Evolutionary conservation across 2,329 filamentous ascomycete species (phyloP), one percentile per base, ranked within the genome.

Genomic region (Lecanosticta acicola): DNA sequence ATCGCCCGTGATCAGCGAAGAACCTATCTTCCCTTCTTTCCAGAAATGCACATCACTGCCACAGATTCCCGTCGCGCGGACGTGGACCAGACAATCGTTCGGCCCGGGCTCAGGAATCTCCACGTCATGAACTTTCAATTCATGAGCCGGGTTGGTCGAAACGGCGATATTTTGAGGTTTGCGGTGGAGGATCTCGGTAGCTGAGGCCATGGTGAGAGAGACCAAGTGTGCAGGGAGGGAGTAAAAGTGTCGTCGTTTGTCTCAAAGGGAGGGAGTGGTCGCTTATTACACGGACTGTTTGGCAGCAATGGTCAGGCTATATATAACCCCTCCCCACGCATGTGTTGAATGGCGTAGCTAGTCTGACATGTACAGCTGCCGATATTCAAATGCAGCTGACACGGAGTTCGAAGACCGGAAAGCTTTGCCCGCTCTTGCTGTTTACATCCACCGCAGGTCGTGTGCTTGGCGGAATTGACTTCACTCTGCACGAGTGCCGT

Each of bases 51-150:
- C 57, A 46, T 62, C 60, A 10, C 43, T 50, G 16, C 62, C 62
- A 34, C 62, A 65, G 17, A 65, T 63, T 9, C 61, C 61, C 7
- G 62, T 65, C 3, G 61, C 61, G 21, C 59, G 48, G 10, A 65
- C 56, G 43, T 62, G 60, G 10, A 65, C 48, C 4, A 64, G 50
- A 43, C 60, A 62, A 18, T 64, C 61, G 19, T 58, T 45, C 10
- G 59, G 52, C 7, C 53, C 55, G 1, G 58, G 61, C 18, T 52
- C 47, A 2, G 61, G 61, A 10, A 55, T 49, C 2, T 55, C 47
- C 17, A 43, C 32, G 14, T 41, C 36, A 4, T 59, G 44, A 14
- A 64, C 33, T 34, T 59, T 51, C 18, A 66, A 51, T 3, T 60
- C 56, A 40, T 66, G 63, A n/a, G 50, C 20, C 1, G 62, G 60